Conservation (phyloP, 2,329 filamentous ascomycete genomes). For the Drechslerella coelobrocha region DNA sequence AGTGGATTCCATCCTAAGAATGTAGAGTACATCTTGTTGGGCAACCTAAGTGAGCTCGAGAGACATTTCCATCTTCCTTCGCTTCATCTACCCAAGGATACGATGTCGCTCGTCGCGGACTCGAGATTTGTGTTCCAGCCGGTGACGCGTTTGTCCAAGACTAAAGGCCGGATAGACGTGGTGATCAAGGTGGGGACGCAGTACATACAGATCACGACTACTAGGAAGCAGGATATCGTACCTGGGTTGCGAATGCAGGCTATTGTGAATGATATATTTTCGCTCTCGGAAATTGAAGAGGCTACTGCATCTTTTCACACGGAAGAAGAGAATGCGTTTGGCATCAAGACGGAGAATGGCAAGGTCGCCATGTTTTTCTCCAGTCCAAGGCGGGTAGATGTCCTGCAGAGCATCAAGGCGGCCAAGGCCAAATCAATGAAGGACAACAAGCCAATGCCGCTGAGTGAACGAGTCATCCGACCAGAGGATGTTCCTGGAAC, state of each 20-base stretch:
- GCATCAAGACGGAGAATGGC: conserved; percentile 71
- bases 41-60: conserved; percentile 71
- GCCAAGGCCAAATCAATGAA: conserved; percentile 72
- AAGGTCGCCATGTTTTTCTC: conserved; percentile 77
- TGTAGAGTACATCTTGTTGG: conserved; percentile 71
- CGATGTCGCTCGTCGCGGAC: conserved; percentile 72
- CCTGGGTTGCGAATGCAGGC: conserved; percentile 68
- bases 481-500: conserved; percentile 75
- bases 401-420: conserved; percentile 69
- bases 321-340: conserved; percentile 72
- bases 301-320: conserved; percentile 68
- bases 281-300: conserved; percentile 72
- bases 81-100: conserved; percentile 72
- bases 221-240: conserved; percentile 72
- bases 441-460: conserved; percentile 67
- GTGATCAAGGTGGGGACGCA: conserved; percentile 72
- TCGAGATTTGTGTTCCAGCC: conserved; percentile 71
- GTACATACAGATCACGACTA: conserved; percentile 73
- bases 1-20: conserved; percentile 70
- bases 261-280: conserved; percentile 74
- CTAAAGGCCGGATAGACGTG: conserved; percentile 74
- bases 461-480: conserved; percentile 70
- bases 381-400: conserved; percentile 69
- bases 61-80: conserved; percentile 71
- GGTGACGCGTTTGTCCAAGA: conserved; percentile 71